Evolutionary conservation across 768 basidiomycete genomes (phyloP), one percentile per base, ranked within the genome.

Genomic region (Suillus brevipes): DNA sequence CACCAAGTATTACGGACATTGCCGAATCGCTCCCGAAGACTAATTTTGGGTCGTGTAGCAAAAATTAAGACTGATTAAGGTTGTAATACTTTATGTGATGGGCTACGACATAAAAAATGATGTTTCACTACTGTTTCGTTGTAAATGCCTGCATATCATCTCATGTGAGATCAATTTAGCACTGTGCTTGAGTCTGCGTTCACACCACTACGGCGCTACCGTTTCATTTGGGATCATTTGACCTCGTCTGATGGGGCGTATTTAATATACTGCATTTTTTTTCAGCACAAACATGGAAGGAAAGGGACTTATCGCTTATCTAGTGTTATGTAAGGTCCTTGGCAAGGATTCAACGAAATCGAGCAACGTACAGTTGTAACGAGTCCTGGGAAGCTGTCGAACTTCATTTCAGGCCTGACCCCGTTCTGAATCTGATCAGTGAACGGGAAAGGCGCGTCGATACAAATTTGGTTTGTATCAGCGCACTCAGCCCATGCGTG

Each of bases 1-100:
- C 58, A 20, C 18, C 40, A 59, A 13, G 25, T 59, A 37, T 62
- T 23, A 23, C 64, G 58, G 58, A 13, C 28, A 20, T 42, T 59
- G 14, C 58, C 58, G 57, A 58, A 58, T 20, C 38, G 57, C 57
- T 25, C 6, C 36, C 36, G 38, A 40, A 59, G 40, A 16, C 56
- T 38, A 58, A 38, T 37, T 58, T 37, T 38, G 28, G 52, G 18
- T 18, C 3, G 12, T 49, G 23, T 25, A 9, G 13, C 50, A 52
- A 25, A 25, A 25, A 52, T 52, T 16, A 28, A 34, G 31, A 31
- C 31, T 20, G 31, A 55, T 55, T 55, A 34, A 36, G 34, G 53
- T 36, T n/a, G 31, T 13, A n/a, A 55, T 34, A 34, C 50, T 53
- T 49, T 53, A 53, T 31, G 52, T 55, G 31, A 55, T 34, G 14